Evolutionary conservation across 495 filamentous ascomycete species (phyloP).

Genomic region (Talaromyces thailandensis): DNA sequence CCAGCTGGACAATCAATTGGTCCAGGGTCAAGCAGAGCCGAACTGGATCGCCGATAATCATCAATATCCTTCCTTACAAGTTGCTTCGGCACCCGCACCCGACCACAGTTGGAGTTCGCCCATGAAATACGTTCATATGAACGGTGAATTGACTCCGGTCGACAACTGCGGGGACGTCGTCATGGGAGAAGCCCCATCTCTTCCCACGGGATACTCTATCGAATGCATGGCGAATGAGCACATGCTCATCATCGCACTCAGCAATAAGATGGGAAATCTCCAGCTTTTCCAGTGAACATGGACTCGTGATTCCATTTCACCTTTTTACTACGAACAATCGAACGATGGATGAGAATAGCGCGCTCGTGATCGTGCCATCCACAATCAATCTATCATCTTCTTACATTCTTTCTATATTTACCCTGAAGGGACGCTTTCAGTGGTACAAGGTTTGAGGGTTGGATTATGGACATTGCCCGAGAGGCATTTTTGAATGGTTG

Average conservation of each 20-base stretch:
- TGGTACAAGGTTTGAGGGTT: constrained; percentile 3
- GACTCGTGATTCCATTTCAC: constrained; percentile 3
- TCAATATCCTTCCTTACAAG: not conserved
- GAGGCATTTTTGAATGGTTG: not conserved
- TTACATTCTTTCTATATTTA: not conserved
- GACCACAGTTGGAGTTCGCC: not conserved
- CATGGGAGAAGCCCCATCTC: constrained; percentile 6
- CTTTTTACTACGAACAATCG: not conserved
- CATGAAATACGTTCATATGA: not conserved
- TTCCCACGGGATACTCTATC: not conserved
- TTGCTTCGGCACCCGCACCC: not conserved
- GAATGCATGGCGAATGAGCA: not conserved
- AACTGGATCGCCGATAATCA: not conserved
- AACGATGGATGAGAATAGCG: constrained; percentile 1
- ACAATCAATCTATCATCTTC: not conserved
- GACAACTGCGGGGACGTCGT: constrained; percentile 2
- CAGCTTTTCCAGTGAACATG: not conserved
- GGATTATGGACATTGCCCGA: constrained; percentile 4
- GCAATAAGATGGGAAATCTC: not conserved
- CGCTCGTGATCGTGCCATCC: constrained; percentile 7
- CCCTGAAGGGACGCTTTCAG: constrained; percentile 3
- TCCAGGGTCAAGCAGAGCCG: not conserved
- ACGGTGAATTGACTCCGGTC: not conserved
- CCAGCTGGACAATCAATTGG: not conserved
- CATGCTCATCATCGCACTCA: constrained; percentile 4